Evolutionary conservation across 805 yeast species (phyloP).

Genomic region (Lipomyces kockii): DNA sequence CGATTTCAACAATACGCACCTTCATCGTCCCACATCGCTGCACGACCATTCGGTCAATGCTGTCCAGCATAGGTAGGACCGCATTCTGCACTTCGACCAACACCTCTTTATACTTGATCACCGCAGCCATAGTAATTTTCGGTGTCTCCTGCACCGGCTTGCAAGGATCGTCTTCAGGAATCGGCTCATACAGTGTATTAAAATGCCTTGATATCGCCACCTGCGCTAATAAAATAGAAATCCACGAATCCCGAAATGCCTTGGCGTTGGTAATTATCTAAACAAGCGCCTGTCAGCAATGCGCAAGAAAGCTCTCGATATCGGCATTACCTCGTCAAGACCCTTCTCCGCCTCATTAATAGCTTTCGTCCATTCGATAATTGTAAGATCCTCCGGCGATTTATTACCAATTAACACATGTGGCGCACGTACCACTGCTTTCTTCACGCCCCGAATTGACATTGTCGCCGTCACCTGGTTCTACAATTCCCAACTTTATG

Average conservation of each 20-base stretch:
- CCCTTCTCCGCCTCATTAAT: conserved; percentile 44
- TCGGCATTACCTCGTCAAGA: conserved; percentile 35
- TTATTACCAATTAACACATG: conserved; percentile 46
- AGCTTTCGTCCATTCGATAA: conserved; percentile 46
- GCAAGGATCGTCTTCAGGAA: conserved; percentile 41
- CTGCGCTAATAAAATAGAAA: conserved; percentile 35
- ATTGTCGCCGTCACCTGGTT: conserved; percentile 5
- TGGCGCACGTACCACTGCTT: conserved; percentile 47
- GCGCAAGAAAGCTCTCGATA: neutral
- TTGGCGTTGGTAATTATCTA: conserved; percentile 38
- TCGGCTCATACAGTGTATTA: conserved; percentile 39
- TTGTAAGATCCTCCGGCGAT: conserved; percentile 44
- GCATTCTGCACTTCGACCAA: conserved; percentile 37
- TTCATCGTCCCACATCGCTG: conserved; percentile 37
- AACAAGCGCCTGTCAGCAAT: neutral
- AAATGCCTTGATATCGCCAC: conserved; percentile 33
- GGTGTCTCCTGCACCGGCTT: conserved; percentile 44
- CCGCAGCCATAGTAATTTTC: conserved; percentile 38
- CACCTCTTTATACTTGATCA: conserved; percentile 39
- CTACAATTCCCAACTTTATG: neutral
- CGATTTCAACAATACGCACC: conserved; percentile 10
- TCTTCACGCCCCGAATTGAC: conserved; percentile 46
- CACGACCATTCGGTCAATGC: conserved; percentile 38
- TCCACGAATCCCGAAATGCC: conserved; percentile 40
- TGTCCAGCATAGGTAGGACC: conserved; percentile 38